Base-by-base conservation (phyloP, 2,329 filamentous ascomycete species). In the Penicillium sp. region DNA sequence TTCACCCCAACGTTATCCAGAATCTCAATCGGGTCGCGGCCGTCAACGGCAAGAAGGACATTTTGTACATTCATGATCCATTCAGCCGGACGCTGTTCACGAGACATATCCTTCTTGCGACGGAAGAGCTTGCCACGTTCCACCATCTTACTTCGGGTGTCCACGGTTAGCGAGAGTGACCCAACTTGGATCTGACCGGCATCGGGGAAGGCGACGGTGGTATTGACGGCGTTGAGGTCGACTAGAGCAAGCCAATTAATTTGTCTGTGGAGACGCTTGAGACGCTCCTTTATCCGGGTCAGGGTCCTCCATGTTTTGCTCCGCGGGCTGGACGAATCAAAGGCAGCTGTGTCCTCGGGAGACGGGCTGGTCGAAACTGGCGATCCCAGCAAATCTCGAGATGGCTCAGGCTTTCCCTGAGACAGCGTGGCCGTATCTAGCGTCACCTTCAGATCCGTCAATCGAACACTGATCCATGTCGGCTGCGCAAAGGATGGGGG, bases 401-500 rank as follows among this genome's bases (percentile, higher is more conserved):
- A 49, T 24, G 46, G 36, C 15, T 58, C 58, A 24, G 52, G 45
- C 51, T 65, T 66, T 46, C 61, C 53, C 51, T 62, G 68, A 26
- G 60, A 62, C 39, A 94, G 73, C 44, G 84, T 81, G 54, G 83
- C 81, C 42, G 91, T 77, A 68, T 99, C 90, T 41, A 97, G 71
- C 0, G 90, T 95, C 46, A 99, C 81, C 45, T 86, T 88, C 45
- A 96, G 78, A 68, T 96, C 94, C 65, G 85, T 89, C 54, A 99
- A 75, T 8, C 94, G 89, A 46, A 99, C 80, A 70, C 92, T 97
- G 64, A 96, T 78, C 91, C 93, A 97, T 57, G 95, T 97, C 42
- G 94, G 94, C 71, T 97, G 91, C 43, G 93, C 90, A 74, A 99
- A 97, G 6, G 94, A 97, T 12, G 94, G 94, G 4, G 92, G 86